Base-by-base conservation (phyloP, 495 filamentous ascomycete genomes). In the Rhypophila decipiens region DNA sequence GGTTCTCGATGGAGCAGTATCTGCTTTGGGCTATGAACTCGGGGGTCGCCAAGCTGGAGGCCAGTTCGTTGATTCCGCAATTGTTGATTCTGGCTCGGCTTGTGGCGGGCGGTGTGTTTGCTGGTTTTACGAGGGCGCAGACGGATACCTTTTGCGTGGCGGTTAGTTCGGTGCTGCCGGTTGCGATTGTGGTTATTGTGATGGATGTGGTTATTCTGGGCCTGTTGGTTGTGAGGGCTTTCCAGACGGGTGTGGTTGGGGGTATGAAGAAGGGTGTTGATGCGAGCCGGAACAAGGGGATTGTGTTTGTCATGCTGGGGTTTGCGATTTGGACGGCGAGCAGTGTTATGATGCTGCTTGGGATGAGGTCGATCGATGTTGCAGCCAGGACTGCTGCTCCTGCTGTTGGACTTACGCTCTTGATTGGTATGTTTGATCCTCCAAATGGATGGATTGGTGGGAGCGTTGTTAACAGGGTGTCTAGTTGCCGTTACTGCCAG, bases 1-100 rank as follows among this genome's bases (percentile, higher is more conserved):
- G 75, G 35, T 63, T 73, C 37, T 66, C 65, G 34, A 51, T 76
- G 48, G 71, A 75, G 49, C 73, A 77, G 57, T 78, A 75, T 49
- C 55, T 79, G 31, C 46, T 72, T 35, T 79, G 76, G 74, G 71
- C 55, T 22, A 48, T 64, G 47, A 70, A 58, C 52, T 58, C 24
- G 11, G 60, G 55, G n/a, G 66, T 56, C 42, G 51, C 56, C 40
- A 68, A 64, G 46, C 4, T 54, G 24, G 47, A 58, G 9, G 46
- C 53, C 11, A 24, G 36, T 4, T 59, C 61, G 43, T 43, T 71
- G 8, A 45, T 69, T 21, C 58, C 69, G 44, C 72, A 75, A 59
- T 39, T 65, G 5, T 52, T 75, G 19, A 44, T 79, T 27, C 52
- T 71, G 15, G 59, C 59, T 3, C 66, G 76, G 39, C 63, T 78